Evolutionary conservation across 1,284 basidiomycete species (phyloP), one percentile per base, ranked within the genome.

Genomic region (Marasmius oreades): DNA sequence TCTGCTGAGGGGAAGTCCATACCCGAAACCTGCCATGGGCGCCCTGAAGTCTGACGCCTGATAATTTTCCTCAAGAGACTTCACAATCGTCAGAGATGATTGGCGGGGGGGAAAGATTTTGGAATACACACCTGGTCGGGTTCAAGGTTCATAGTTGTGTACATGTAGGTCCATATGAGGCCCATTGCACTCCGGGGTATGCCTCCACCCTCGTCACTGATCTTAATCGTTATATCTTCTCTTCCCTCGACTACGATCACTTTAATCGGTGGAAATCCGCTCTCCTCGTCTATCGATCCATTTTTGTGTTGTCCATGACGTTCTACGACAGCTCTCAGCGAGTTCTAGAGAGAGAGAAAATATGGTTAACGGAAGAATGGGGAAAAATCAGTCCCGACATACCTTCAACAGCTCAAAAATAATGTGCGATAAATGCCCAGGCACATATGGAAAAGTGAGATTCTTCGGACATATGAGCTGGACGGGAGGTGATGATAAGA

Each of bases 141-240:
- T 1, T 50, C 56, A 8, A 54, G 43, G 67, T 93, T 90, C 85
- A 98, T 98, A 2, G 97, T 99, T 34, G 97, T 99, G 70, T 99
- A 99, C 88, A 95, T 96, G 72, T 96, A 99, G 58, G 95, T 98
- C 96, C 96, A 99, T 52, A 98, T 97, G 55, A 97, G 80, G 3
- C 94, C 93, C 33, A 98, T 90, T 0, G 95, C 96, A 64, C 91
- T 93, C 48, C 96, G 76, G 18, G 95, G 86, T 59, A 99, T 99
- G 1, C 97, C 97, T 4, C 96, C 97, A 10, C 96, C 96, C 69
- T 99, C 96, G 70, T 94, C 92, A 2, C 71, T 74, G 64, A 99
- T 98, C 82, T 99, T 99, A 81, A 99, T 95, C 10, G 96, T 99
- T 65, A 99, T 98, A 70, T 99, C 96, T 70, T 90, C 89, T 62